Evolutionary conservation across 2,329 filamentous ascomycete species (phyloP).

Genomic region (Neonectria punicea): DNA sequence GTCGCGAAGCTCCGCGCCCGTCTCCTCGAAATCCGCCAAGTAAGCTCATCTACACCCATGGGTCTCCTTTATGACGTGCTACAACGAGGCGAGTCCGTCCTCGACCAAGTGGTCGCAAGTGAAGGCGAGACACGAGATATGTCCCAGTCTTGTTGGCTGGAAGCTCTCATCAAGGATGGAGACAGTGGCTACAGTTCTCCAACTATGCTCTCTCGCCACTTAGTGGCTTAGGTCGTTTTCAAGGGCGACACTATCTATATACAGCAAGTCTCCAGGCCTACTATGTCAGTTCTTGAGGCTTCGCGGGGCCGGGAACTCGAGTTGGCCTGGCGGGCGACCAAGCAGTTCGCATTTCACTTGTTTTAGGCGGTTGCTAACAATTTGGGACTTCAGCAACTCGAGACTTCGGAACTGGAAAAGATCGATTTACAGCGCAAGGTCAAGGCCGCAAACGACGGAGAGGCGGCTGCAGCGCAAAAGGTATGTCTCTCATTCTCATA

Average conservation of each 20-base stretch:
- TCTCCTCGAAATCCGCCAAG: slow-evolving; percentile 68
- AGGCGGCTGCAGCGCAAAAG: slow-evolving; percentile 62
- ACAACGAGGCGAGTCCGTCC: not conserved
- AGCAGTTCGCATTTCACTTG: not conserved
- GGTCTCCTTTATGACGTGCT: slow-evolving; percentile 24
- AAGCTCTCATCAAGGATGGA: not conserved
- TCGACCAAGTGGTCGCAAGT: slow-evolving; percentile 25
- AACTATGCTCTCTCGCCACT: not conserved
- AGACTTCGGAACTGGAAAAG: slow-evolving; percentile 66
- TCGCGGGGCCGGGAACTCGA: not conserved
- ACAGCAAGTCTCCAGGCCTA: not conserved
- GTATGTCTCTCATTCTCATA: slow-evolving; percentile 51
- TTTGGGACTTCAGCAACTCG: slow-evolving; percentile 60
- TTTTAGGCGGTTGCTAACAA: slow-evolving; percentile 28
- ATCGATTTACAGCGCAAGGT: slow-evolving; percentile 65
- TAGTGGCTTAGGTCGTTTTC: not conserved
- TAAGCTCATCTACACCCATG: slow-evolving; percentile 51
- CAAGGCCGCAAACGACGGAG: slow-evolving; percentile 62
- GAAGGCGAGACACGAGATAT: not conserved
- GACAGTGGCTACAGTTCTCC: not conserved
- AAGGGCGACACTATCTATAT: not conserved
- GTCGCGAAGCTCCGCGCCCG: slow-evolving; percentile 67
- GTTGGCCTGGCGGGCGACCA: slow-evolving; percentile 1
- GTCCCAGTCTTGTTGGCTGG: not conserved
- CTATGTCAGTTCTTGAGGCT: not conserved